phyloP scores from a whole-genome alignment of 345 rosid species.

The Firmiana major region DNA sequence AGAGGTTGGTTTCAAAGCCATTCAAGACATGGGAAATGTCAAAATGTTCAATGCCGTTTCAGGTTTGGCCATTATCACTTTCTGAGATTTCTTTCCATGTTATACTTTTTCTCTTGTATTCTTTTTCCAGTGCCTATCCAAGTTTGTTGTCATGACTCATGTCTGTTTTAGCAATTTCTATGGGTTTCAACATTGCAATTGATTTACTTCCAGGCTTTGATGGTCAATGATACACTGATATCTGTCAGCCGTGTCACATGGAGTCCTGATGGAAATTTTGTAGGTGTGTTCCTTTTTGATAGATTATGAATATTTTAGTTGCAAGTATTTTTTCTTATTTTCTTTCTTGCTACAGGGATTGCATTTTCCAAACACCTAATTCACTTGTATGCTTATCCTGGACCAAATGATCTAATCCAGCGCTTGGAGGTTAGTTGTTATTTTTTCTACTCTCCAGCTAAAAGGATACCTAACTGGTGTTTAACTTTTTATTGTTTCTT shows the following conservation, averaged over 20 bases:
- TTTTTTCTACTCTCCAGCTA: constrained; percentile 11
- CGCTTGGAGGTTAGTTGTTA: constrained; percentile 46
- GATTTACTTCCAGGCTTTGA: constrained; percentile 34
- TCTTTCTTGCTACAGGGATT: constrained; percentile 47
- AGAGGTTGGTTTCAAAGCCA: constrained; percentile 63
- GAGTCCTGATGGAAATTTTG: constrained; percentile 60
- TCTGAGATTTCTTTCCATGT: not conserved
- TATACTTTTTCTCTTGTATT: not conserved
- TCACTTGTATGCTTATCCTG: constrained; percentile 57
- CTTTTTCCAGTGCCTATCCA: not conserved
- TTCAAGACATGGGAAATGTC: constrained; percentile 71
- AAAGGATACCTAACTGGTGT: constrained; percentile 4
- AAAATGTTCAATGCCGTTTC: constrained; percentile 49
- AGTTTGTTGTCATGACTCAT: not conserved
- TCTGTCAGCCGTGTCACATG: constrained; percentile 62
- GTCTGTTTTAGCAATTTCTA: not conserved
- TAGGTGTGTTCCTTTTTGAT: constrained; percentile 39
- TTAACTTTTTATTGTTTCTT: constrained; percentile 15
- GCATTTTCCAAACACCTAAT: constrained; percentile 68
- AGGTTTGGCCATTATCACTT: constrained; percentile 39
- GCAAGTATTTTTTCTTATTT: constrained; percentile 19
- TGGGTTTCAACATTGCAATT: constrained; percentile 11
- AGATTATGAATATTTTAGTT: not conserved
- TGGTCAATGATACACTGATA: constrained; percentile 35
- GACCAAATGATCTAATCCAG: constrained; percentile 52